phyloP scores from a whole-genome alignment of 352 stramenopile species.

The Blastocystis sp. region DNA sequence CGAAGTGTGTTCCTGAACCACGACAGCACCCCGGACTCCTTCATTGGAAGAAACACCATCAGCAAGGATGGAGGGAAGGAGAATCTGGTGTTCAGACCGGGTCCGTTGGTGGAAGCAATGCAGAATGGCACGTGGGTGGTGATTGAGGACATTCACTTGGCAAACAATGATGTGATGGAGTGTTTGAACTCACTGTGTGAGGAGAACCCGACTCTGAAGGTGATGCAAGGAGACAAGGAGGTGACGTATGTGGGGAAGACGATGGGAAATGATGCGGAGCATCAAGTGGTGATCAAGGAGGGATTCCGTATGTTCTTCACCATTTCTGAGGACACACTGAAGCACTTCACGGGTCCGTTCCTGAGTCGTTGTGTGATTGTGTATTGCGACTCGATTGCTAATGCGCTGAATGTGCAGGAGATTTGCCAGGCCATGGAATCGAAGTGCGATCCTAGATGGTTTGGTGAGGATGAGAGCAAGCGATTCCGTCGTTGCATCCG shows the following conservation, averaged over 20 bases:
- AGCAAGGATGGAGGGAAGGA: neutral
- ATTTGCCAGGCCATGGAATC: neutral
- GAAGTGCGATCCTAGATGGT: neutral
- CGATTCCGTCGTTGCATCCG: neutral
- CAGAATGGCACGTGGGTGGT: neutral
- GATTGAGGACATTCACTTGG: neutral
- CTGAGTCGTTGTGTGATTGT: neutral
- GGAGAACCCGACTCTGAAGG: neutral
- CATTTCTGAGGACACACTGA: neutral
- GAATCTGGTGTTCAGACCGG: neutral
- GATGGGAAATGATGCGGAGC: neutral
- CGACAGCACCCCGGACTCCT: neutral
- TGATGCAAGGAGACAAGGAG: neutral
- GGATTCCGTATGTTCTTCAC: neutral
- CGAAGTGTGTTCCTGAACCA: neutral
- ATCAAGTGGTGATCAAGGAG: no score
- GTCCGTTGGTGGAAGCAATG: neutral
- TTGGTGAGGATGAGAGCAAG: neutral
- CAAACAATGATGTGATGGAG: neutral
- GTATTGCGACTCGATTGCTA: conserved; percentile 1
- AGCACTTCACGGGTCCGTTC: neutral
- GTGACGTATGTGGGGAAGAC: neutral
- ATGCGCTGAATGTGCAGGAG: neutral
- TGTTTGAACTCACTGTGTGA: neutral
- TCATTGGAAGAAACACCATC: neutral